Evolutionary conservation across 495 filamentous ascomycete species (phyloP), one percentile per base, ranked within the genome.

Genomic region (Glonium stellatum): DNA sequence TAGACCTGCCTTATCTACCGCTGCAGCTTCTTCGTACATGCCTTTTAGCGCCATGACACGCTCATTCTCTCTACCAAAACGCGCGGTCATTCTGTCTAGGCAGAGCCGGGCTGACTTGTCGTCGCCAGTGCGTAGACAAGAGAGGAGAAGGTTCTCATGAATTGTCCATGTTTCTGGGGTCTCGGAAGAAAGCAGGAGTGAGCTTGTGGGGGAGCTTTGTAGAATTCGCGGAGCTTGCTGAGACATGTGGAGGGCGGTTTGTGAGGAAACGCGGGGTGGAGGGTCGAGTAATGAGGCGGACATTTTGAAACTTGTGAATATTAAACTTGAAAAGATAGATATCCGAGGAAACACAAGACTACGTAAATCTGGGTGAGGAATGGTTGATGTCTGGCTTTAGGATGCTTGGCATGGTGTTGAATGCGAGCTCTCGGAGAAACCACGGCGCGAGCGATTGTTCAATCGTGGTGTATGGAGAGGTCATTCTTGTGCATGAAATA

Each of bases 51-150:
- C 90, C 80, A 89, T 84, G 21, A 97, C 77, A 53, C 87, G 84
- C 69, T 95, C 89, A 67, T 96, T 93, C 34, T 82, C 77, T 12
- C 78, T 73, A 39, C 92, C 90, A 70, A 98, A 97, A 21, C 93
- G 89, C 31, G 76, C 75, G 8, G 82, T 84, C 47, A 98, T 78
- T 35, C 80, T 80, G 69, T 86, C 80, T 9, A 97, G 83, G 67
- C 87, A 91, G 58, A 77, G 63, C 54, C 82, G 80, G 12, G 93
- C 93, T 48, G 88, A 82, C 61, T 78, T 72, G 62, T 96, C 88
- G 69, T 97, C 89, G 18, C 89, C 86, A 8, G 88, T 90, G 5
- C 87, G 86, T n/a, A 97, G 78, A 68, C 87, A 93, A 9, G 91
- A 84, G 18, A 92, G 75, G 55, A 97, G 73, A 25, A 96, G 80